Conservation (phyloP, 768 basidiomycete species). For the Naganishia randhawae region DNA sequence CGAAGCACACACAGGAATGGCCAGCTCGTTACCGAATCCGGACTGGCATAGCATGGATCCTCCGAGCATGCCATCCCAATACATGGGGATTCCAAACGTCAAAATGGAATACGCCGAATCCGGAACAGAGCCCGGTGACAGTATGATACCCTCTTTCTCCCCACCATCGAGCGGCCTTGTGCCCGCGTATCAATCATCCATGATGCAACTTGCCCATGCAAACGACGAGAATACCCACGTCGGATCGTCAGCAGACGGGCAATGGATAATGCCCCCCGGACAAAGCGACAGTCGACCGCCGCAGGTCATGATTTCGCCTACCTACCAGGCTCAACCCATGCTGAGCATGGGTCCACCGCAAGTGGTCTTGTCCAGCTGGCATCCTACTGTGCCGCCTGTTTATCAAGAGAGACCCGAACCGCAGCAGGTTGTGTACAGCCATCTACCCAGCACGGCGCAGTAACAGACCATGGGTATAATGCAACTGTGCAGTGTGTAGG, state of each 20-base stretch:
- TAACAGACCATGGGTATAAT: too few species aligned
- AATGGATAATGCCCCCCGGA: constrained; percentile 4
- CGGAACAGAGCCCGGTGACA: background rate
- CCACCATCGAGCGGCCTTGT: background rate
- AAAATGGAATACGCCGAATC: constrained; percentile 8
- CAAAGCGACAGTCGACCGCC: background rate
- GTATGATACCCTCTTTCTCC: background rate
- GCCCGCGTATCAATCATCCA: background rate
- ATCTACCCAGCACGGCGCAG: background rate
- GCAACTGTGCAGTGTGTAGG: too few species aligned
- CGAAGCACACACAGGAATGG: background rate
- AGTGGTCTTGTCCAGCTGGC: constrained; percentile 3
- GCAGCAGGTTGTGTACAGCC: constrained; percentile 6
- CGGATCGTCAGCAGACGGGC: background rate
- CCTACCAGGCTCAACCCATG: constrained; percentile 14
- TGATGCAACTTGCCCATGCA: background rate
- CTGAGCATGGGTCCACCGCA: constrained; percentile 7
- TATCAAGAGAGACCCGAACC: constrained; percentile 4
- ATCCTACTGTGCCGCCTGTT: background rate
- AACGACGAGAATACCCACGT: background rate
- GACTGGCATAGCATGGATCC: background rate
- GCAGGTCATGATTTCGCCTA: background rate
- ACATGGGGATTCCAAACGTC: background rate
- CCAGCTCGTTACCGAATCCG: background rate
- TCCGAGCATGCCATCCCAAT: background rate